phyloP scores from a whole-genome alignment of 1,139 yeast genomes.

The Blastobotrys petasosporus region DNA sequence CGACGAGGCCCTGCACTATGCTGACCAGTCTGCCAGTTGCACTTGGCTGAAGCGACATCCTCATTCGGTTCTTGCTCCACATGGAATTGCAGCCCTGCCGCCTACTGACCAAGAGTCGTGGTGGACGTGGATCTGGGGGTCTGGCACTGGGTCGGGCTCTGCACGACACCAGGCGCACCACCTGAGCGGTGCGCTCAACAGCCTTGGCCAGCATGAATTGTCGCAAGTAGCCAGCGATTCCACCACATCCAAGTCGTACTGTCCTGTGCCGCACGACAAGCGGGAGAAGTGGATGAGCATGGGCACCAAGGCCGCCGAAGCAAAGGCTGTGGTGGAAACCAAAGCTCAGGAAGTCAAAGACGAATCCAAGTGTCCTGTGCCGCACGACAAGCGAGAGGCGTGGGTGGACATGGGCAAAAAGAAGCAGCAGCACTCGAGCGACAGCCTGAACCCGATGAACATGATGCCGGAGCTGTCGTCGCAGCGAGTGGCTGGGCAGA shows the following conservation, averaged over 20 bases:
- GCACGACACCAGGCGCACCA: neutral
- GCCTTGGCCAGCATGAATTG: no score
- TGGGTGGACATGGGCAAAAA: slow-evolving; percentile 11
- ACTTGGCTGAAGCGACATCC: neutral
- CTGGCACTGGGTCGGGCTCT: neutral
- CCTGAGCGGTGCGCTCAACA: neutral
- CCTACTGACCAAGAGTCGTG: no score
- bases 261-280: slow-evolving; percentile 18
- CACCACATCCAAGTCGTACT: slow-evolving; percentile 5
- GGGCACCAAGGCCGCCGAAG: slow-evolving; percentile 1
- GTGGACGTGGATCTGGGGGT: neutral
- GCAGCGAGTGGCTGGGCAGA: slow-evolving; percentile 74
- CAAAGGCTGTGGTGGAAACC: slow-evolving; percentile 7
- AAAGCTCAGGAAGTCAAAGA: slow-evolving; percentile 1
- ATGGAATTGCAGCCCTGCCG: neutral
- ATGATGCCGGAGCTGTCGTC: slow-evolving; percentile 80
- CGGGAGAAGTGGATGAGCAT: slow-evolving; percentile 9
- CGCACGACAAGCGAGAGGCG: slow-evolving; percentile 12
- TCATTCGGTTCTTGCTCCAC: neutral
- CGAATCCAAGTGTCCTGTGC: slow-evolving; percentile 18
- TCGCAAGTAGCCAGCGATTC: no score
- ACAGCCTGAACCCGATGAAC: slow-evolving; percentile 59
- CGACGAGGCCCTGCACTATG: no score
- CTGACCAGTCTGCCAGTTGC: neutral
- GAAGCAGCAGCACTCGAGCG: slow-evolving; percentile 32